Conservation (phyloP, 2,329 filamentous ascomycete genomes). For the Ambrosiella cleistominuta region DNA sequence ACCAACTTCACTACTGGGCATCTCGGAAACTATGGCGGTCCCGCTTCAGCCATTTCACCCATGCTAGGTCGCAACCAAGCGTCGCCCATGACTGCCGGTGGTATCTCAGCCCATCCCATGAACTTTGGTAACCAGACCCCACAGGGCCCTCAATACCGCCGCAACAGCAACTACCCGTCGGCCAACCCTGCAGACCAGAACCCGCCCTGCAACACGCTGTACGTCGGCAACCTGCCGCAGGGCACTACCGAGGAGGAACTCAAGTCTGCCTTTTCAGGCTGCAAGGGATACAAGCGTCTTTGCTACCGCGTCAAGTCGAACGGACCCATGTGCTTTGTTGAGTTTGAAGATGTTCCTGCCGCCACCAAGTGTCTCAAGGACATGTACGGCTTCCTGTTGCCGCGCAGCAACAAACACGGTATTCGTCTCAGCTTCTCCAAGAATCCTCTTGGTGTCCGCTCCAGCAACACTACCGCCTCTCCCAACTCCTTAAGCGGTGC, state of each 20-base stretch:
- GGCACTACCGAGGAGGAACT: constrained; percentile 91
- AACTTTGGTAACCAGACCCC: constrained; percentile 3
- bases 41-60: constrained; percentile 14
- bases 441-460: constrained; percentile 84
- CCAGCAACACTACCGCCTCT: constrained; percentile 18
- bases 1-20: constrained; percentile 5
- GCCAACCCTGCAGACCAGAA: constrained; percentile 93
- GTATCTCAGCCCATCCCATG: constrained; percentile 41
- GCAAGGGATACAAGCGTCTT: constrained; percentile 85
- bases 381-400: constrained; percentile 69
- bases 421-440: constrained; percentile 95
- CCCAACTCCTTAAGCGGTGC: constrained; percentile 23
- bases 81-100: constrained; percentile 21
- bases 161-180: constrained; percentile 47
- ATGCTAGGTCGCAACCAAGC: constrained; percentile 32
- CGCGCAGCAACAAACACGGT: constrained; percentile 86
- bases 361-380: constrained; percentile 84
- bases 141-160: constrained; percentile 6
- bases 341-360: constrained; percentile 85
- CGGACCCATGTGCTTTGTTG: constrained; percentile 96
- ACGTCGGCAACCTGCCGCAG: constrained; percentile 88
- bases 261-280: constrained; percentile 81
- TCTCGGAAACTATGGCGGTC: constrained; percentile 5
- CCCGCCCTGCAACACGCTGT: constrained; percentile 91
- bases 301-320: constrained; percentile 92